These are phyloP conservation scores for Sordariomycetes sp. DNA, from an alignment of 2,329 filamentous ascomycete species.

Conservation along the genomic window DNA sequence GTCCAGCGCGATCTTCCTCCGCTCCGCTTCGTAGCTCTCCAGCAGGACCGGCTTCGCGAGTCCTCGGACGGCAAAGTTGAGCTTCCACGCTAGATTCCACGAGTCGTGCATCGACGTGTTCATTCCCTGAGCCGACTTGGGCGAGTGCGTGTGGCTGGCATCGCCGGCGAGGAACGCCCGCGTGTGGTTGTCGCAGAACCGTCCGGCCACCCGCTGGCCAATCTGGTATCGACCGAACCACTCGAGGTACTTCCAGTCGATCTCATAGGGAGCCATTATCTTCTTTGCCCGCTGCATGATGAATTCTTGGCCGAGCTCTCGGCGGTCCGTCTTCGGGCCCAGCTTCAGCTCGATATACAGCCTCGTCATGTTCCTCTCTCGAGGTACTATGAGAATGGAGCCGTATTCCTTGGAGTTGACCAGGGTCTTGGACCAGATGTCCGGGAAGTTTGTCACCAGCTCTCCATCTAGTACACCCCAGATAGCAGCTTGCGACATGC, in stretches of 20 bases:
- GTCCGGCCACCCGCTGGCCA: conserved; percentile 58
- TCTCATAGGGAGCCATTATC: conserved; percentile 46
- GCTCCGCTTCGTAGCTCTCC: conserved; percentile 51
- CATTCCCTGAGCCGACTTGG: conserved; percentile 60
- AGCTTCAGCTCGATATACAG: conserved; percentile 46
- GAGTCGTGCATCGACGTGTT: conserved; percentile 53
- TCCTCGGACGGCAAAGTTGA: conserved; percentile 42
- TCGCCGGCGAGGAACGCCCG: conserved; percentile 62
- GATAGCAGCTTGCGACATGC: conserved; percentile 39
- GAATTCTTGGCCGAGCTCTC: conserved; percentile 47
- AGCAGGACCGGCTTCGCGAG: conserved; percentile 44
- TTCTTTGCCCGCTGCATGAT: conserved; percentile 57
- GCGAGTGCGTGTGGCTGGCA: conserved; percentile 62
- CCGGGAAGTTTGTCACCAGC: conserved; percentile 61
- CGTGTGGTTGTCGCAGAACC: conserved; percentile 51
- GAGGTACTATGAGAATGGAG: conserved; percentile 63
- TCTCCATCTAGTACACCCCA: conserved; percentile 67
- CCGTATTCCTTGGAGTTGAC: conserved; percentile 57
- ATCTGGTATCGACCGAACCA: conserved; percentile 69
- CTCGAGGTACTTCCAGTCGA: conserved; percentile 48
- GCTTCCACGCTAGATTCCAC: conserved; percentile 47
- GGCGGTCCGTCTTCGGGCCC: conserved; percentile 25
- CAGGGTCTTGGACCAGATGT: conserved; percentile 65
- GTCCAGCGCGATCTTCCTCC: conserved; percentile 49
- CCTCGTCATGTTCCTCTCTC: conserved; percentile 62